Evolutionary conservation across 352 stramenopile species (phyloP).

Genomic region (Globisporangium barbulae): DNA sequence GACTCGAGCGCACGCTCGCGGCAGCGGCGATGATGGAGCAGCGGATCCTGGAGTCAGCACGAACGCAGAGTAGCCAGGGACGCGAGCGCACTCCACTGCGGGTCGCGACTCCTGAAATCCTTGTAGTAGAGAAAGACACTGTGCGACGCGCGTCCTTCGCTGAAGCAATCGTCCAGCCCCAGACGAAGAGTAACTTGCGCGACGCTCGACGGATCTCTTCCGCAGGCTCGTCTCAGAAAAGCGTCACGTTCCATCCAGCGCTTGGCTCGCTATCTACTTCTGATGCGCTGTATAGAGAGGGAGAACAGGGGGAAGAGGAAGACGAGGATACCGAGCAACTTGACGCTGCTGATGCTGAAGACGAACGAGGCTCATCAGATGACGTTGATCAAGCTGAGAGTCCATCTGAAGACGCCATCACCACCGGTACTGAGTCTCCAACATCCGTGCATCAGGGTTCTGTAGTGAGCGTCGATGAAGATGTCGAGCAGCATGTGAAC

Average conservation of each 20-base stretch:
- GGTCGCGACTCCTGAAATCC: not conserved
- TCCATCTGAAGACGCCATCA: not conserved
- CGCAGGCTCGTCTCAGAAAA: slow-evolving; percentile 12
- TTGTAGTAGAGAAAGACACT: not conserved
- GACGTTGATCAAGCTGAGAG: not conserved
- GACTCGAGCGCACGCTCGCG: slow-evolving; percentile 18
- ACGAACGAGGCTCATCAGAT: not conserved
- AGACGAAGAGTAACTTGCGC: too few relatives aligned
- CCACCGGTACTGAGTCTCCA: not conserved
- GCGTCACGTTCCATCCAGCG: not conserved
- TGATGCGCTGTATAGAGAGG: not conserved
- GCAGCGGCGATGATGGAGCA: slow-evolving; percentile 32
- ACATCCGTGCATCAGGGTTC: too few relatives aligned
- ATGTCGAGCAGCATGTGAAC: not conserved
- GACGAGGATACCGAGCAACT: not conserved
- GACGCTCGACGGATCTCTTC: slow-evolving; percentile 14
- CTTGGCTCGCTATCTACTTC: not conserved
- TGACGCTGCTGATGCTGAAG: not conserved
- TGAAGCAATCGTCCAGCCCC: not conserved
- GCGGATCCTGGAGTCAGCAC: slow-evolving; percentile 27
- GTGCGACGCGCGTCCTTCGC: slow-evolving; percentile 5
- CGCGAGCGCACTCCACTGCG: not conserved
- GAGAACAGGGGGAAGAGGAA: not conserved
- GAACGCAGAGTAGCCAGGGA: slow-evolving; percentile 2
- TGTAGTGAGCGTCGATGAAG: not conserved